phyloP scores from a whole-genome alignment of 495 filamentous ascomycete species.

The Aspergillus ostianus region DNA sequence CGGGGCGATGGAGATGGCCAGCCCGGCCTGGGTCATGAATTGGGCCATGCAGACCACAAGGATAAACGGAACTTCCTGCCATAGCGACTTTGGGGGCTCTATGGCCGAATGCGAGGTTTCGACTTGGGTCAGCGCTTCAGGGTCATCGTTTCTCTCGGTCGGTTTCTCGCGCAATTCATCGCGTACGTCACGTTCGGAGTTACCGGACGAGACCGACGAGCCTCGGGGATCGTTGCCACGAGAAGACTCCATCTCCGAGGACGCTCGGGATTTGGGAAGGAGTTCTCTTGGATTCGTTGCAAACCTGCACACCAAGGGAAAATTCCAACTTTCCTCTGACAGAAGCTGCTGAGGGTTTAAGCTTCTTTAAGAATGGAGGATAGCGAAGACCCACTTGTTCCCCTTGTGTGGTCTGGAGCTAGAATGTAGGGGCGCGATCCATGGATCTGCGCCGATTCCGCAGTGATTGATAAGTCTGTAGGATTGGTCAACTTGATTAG shows the following conservation, averaged over 20 bases:
- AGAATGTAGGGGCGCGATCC: not conserved
- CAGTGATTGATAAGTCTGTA: conserved; percentile 5
- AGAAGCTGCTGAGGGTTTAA: not conserved
- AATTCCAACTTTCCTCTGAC: not conserved
- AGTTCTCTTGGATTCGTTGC: not conserved
- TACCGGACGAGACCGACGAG: not conserved
- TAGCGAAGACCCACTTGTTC: not conserved
- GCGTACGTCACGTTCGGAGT: conserved; percentile 1
- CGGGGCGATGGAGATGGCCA: conserved; percentile 40
- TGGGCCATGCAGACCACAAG: conserved; percentile 47
- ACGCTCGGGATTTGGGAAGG: too few species aligned
- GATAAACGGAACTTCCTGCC: conserved; percentile 42
- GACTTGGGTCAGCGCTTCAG: conserved; percentile 17
- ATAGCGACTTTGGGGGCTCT: conserved; percentile 11
- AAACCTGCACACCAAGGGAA: not conserved
- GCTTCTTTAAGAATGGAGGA: not conserved
- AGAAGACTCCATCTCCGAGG: not conserved
- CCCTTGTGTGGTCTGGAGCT: not conserved
- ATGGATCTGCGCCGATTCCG: not conserved
- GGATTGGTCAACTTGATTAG: too few species aligned
- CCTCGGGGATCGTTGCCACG: not conserved
- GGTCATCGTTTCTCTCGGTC: conserved; percentile 8
- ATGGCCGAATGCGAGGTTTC: conserved; percentile 21
- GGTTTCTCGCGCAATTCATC: conserved; percentile 13
- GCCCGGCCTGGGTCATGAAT: conserved; percentile 46